Evolutionary conservation across 176 grass and related monocot species (phyloP).

Genomic region (Themeda triandra): DNA sequence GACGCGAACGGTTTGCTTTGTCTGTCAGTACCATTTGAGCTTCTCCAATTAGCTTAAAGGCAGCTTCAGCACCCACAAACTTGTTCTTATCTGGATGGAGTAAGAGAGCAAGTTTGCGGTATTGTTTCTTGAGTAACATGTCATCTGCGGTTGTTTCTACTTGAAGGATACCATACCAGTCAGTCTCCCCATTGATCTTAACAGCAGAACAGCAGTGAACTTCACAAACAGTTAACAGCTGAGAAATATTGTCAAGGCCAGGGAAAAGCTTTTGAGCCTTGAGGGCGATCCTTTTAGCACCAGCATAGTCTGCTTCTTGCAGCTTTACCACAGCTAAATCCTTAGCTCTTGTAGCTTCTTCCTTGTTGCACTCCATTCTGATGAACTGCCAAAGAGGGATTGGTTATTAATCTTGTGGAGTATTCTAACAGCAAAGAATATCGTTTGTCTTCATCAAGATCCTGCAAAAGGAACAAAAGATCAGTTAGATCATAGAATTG

Average conservation of each 20-base stretch:
- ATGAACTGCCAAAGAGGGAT: slow-evolving; percentile 2
- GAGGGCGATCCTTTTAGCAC: slow-evolving; percentile 55
- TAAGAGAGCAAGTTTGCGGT: slow-evolving; percentile 74
- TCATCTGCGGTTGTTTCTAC: slow-evolving; percentile 59
- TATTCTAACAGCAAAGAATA: background rate
- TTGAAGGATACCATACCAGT: slow-evolving; percentile 87
- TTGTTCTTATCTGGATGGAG: slow-evolving; percentile 89
- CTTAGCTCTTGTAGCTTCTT: slow-evolving; percentile 72
- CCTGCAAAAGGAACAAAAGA: slow-evolving; percentile 20
- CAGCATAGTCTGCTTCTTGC: slow-evolving; percentile 51
- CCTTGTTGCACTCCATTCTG: slow-evolving; percentile 80
- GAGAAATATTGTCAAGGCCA: slow-evolving; percentile 69
- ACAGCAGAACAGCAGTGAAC: slow-evolving; percentile 51
- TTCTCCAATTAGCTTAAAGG: slow-evolving; percentile 83
- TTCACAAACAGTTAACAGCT: slow-evolving; percentile 71
- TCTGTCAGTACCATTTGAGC: slow-evolving; percentile 58
- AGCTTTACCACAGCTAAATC: slow-evolving; percentile 57
- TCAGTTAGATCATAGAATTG: background rate
- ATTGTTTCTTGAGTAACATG: slow-evolving; percentile 64
- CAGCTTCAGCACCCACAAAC: slow-evolving; percentile 71
- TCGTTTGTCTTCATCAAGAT: slow-evolving; percentile 10
- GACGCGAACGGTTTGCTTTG: slow-evolving; percentile 32
- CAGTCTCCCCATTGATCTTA: slow-evolving; percentile 66
- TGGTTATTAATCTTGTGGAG: background rate
- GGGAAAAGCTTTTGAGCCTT: slow-evolving; percentile 71